These are phyloP conservation scores for Populus pruinosa DNA, from an alignment of 345 rosid species.

Conservation along the genomic window DNA sequence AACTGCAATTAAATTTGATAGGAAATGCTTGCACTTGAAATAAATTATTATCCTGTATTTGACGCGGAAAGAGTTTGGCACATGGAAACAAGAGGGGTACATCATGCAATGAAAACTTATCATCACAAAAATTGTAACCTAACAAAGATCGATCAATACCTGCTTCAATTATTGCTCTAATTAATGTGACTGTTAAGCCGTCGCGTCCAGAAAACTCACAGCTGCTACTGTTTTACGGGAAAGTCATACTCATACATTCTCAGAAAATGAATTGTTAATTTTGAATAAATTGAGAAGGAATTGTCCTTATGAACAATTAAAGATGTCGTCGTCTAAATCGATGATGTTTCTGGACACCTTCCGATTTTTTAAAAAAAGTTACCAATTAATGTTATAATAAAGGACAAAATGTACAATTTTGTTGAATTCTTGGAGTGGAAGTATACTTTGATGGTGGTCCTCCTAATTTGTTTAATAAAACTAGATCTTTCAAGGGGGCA, in stretches of 20 bases:
- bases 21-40: no score
- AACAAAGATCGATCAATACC: no score
- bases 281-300: background rate
- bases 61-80: background rate
- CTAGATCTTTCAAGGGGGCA: no score
- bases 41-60: background rate
- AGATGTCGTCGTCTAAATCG: background rate
- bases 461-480: background rate
- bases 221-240: background rate
- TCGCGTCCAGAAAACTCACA: background rate
- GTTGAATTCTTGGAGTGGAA: background rate
- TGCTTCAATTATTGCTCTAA: no score
- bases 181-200: background rate
- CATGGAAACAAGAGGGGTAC: background rate
- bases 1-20: no score
- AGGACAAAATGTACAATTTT: background rate
- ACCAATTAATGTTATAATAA: background rate
- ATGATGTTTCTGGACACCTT: background rate
- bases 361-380: background rate
- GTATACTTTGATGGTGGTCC: background rate
- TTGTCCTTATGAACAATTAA: background rate
- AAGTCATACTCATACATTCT: background rate
- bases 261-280: background rate
- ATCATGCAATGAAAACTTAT: background rate
- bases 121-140: no score